Evolutionary conservation across 1,284 basidiomycete genomes (phyloP), one percentile per base, ranked within the genome.

Genomic region (Austroboletus novae-zelandiae): DNA sequence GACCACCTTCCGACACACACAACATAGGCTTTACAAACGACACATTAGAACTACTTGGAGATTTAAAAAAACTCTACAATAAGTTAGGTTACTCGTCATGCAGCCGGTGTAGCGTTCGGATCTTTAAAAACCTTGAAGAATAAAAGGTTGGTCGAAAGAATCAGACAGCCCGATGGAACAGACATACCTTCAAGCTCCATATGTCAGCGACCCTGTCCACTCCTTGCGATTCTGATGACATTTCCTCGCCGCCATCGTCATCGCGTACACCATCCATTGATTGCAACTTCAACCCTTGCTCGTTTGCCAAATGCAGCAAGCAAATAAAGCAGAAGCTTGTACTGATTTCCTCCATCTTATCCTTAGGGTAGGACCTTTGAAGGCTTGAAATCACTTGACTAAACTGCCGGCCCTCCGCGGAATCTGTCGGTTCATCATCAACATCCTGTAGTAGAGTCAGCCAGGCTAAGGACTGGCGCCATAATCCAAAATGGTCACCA

Each of bases 271-370:
- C 29, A 32, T n/a, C 43, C 7, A 11, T 4, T 34, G 56, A 50
- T 5, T 91, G 87, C 39, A 95, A 77, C 62, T 86, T 88, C 40
- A 98, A 76, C 1, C 95, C 95, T 65, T 93, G 91, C 67, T 98
- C 94, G 66, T 98, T 97, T 40, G 94, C 95, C 37, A 99, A 76
- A 73, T 98, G 94, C 31, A 97, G 73, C 32, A 99, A 73, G 65
- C 96, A 99, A 68, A 99, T 99, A 76, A 99, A 99, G 71, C 96
- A 99, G 83, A 98, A 99, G 55, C 93, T 97, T 9, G 97, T 99
- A 67, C 94, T 97, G 69, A 99, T 98, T 61, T 99, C 97, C 41
- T 90, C 86, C 87, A 99, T 90, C 76, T 95, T 97, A 40, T 98
- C 94, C 54, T 77, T 77, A 0, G 96, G 91, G 69, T 99, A 99